phyloP scores from a whole-genome alignment of 2,329 filamentous ascomycete genomes.

The Microsporum ferrugineum region DNA sequence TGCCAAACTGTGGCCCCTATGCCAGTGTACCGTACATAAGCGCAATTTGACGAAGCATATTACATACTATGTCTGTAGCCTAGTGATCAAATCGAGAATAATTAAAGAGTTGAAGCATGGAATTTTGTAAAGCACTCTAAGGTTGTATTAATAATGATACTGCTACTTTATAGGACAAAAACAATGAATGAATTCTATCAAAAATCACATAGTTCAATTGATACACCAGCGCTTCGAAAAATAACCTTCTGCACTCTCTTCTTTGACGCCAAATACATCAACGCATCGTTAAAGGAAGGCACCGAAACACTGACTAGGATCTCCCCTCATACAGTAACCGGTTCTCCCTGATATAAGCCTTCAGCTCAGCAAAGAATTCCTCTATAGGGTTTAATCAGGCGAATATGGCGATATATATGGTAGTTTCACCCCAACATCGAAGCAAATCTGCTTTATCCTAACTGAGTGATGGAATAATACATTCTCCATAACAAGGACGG shows the following conservation, averaged over 20 bases:
- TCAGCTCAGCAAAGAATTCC: slow-evolving; percentile 29
- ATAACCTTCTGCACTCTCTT: slow-evolving; percentile 15
- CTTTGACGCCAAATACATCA: slow-evolving; percentile 15
- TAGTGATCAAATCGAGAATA: background rate
- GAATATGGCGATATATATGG: slow-evolving; percentile 26
- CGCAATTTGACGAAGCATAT: background rate
- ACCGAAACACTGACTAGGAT: slow-evolving; percentile 18
- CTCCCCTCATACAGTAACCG: slow-evolving; percentile 17
- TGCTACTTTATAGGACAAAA: background rate
- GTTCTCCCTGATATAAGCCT: slow-evolving; percentile 24
- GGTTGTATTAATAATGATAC: background rate
- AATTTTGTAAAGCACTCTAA: background rate
- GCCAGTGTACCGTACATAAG: background rate
- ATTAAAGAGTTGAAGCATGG: background rate
- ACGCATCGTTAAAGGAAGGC: slow-evolving; percentile 22
- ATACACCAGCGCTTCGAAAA: slow-evolving; percentile 18
- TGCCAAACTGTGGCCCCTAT: no score
- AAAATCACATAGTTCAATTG: slow-evolving; percentile 8
- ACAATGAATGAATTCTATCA: background rate
- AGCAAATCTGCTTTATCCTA: slow-evolving; percentile 10
- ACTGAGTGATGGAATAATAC: slow-evolving; percentile 11
- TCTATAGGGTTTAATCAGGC: slow-evolving; percentile 29
- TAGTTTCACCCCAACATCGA: slow-evolving; percentile 11
- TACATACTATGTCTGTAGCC: background rate
- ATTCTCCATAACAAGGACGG: slow-evolving; percentile 24